Conservation (phyloP, 2,329 filamentous ascomycete species). For the Aspergillus sp. region DNA sequence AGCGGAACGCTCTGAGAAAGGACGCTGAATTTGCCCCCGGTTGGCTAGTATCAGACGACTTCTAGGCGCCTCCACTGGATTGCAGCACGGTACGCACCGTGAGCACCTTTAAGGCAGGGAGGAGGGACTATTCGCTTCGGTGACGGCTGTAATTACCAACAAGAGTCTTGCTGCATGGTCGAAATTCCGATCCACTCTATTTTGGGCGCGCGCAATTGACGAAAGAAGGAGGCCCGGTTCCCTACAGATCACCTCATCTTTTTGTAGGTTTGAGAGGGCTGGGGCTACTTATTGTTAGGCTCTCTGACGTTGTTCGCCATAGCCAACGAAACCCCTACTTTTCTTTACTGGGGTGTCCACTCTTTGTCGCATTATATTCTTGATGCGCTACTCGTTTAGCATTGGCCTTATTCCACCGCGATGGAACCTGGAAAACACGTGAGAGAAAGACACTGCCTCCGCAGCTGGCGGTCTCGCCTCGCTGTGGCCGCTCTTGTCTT, state of each 20-base stretch:
- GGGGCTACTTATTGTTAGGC: slow-evolving; percentile 22
- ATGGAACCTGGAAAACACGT: slow-evolving; percentile 33
- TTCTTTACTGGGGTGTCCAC: slow-evolving; percentile 9
- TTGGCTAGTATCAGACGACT: slow-evolving; percentile 18
- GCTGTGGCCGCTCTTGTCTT: slow-evolving; percentile 26
- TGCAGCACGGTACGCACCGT: slow-evolving; percentile 12
- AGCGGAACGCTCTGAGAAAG: slow-evolving; percentile 12
- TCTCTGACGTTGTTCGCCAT: slow-evolving; percentile 10
- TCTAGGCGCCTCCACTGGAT: slow-evolving; percentile 18
- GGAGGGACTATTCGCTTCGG: slow-evolving; percentile 15
- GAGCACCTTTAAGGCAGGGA: slow-evolving; percentile 14
- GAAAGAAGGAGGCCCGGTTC: slow-evolving; percentile 10
- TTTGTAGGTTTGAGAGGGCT: slow-evolving; percentile 10
- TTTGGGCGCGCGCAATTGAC: slow-evolving; percentile 17
- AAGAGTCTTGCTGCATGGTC: slow-evolving; percentile 18
- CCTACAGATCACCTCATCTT: slow-evolving; percentile 13
- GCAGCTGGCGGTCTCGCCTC: slow-evolving; percentile 30
- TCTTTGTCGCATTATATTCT: slow-evolving; percentile 10
- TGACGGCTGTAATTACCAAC: slow-evolving; percentile 14
- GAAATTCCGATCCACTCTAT: slow-evolving; percentile 24
- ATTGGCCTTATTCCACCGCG: slow-evolving; percentile 14
- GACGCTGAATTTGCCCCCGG: slow-evolving; percentile 13
- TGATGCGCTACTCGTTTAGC: slow-evolving; percentile 9
- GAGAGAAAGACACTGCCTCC: slow-evolving; percentile 29
- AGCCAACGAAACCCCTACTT: slow-evolving; percentile 18